phyloP scores from a whole-genome alignment of 352 stramenopile species.

The Phytopythium helicoides region DNA sequence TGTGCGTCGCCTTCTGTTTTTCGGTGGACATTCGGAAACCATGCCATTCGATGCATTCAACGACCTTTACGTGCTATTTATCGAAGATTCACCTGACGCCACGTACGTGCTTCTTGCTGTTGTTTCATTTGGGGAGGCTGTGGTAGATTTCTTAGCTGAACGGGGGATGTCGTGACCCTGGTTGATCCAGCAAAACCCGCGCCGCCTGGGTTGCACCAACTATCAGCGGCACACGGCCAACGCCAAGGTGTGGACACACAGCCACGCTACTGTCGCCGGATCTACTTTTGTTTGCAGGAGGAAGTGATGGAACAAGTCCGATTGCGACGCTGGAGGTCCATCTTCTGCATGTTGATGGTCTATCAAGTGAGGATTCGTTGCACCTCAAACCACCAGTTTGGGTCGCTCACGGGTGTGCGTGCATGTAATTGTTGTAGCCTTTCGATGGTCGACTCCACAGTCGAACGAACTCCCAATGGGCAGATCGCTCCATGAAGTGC shows the following conservation, averaged over 20 bases:
- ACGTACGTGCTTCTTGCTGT: constrained; percentile 3
- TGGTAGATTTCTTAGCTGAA: too few relatives aligned
- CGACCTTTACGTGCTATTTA: constrained; percentile 50
- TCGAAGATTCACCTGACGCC: constrained; percentile 18
- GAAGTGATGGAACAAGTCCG: constrained; percentile 57
- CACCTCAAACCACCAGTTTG: not conserved
- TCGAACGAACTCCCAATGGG: constrained; percentile 27
- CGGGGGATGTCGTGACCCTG: too few relatives aligned
- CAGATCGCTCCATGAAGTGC: constrained; percentile 52
- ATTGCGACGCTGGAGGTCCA: constrained; percentile 40
- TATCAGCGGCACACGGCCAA: constrained; percentile 32
- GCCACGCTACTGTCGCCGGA: constrained; percentile 40
- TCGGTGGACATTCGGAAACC: constrained; percentile 63
- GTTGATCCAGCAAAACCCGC: constrained; percentile 18
- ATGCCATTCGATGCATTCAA: constrained; percentile 71
- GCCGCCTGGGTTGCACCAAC: constrained; percentile 37
- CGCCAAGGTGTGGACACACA: constrained; percentile 43
- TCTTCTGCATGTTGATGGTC: constrained; percentile 40
- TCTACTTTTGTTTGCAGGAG: constrained; percentile 51
- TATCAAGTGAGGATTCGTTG: constrained; percentile 11
- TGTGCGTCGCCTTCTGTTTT: constrained; percentile 55
- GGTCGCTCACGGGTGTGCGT: not conserved
- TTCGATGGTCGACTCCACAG: constrained; percentile 55
- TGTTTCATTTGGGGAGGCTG: too few relatives aligned
- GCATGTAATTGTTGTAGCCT: constrained; percentile 18